Percentiles rank a stretch among this genome's conserved stretches.
Evolutionary conservation across 1,284 basidiomycete genomes (phyloP).

Genomic region (Rhodofomes roseus): DNA sequence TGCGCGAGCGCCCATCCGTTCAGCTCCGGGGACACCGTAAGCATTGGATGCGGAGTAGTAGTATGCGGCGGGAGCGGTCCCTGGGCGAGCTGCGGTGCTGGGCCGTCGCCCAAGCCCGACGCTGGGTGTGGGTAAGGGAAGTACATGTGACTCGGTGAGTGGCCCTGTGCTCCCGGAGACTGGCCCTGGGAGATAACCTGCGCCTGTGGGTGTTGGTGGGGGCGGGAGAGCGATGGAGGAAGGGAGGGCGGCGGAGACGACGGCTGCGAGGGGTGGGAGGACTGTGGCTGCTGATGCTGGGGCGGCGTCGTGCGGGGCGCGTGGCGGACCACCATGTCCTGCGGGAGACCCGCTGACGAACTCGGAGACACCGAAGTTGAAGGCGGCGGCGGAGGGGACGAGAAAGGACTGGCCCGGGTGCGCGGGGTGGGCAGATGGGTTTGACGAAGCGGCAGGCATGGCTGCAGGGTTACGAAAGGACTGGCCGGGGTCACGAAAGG

Average conservation of each 20-base stretch:
- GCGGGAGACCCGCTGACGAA: constrained; percentile 38
- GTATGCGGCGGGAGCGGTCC: constrained; percentile 60
- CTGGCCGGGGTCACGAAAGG: constrained; percentile 69
- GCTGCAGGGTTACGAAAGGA: constrained; percentile 50
- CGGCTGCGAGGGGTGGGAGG: constrained; percentile 69
- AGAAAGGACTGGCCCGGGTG: constrained; percentile 65
- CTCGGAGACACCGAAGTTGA: constrained; percentile 45
- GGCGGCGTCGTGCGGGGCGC: constrained; percentile 30
- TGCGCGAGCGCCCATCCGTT: constrained; percentile 38
- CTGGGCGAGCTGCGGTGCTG: constrained; percentile 49
- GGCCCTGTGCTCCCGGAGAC: constrained; percentile 23
- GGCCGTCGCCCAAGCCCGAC: constrained; percentile 34
- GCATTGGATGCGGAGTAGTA: constrained; percentile 34
- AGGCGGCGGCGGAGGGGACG: constrained; percentile 47
- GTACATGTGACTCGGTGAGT: constrained; percentile 41
- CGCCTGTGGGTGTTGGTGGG: constrained; percentile 22
- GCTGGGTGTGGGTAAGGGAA: constrained; percentile 35
- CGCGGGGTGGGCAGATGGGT: constrained; percentile 32
- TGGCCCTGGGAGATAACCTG: constrained; percentile 24
- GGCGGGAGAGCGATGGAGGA: constrained; percentile 40
- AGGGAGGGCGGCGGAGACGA: constrained; percentile 63
- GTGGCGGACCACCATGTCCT: constrained; percentile 46
- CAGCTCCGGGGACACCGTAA: constrained; percentile 41
- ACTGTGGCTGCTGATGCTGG: constrained; percentile 29
- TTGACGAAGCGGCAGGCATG: constrained; percentile 32